A percentile compares a stretch with the other conserved stretches of the same genome.
phyloP scores from a whole-genome alignment of 2,329 filamentous ascomycete genomes.

The Botrytis deweyae region DNA sequence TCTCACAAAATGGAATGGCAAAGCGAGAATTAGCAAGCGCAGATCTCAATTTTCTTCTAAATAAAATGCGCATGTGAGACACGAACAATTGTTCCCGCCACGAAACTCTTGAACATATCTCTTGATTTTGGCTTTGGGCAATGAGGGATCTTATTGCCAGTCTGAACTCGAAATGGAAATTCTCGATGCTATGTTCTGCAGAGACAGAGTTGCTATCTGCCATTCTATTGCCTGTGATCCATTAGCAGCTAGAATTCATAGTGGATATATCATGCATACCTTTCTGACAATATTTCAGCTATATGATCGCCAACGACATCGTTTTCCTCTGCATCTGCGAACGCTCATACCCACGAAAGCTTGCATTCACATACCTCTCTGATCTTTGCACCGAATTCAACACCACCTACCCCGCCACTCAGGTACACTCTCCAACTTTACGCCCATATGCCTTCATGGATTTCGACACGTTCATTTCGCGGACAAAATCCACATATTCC shows the following conservation, averaged over 20 bases:
- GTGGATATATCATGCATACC: neutral
- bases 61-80: neutral
- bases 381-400: constrained; percentile 91
- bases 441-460: constrained; percentile 96
- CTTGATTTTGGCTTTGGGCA: neutral
- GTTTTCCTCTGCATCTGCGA: constrained; percentile 95
- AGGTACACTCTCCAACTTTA: constrained; percentile 71
- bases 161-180: neutral
- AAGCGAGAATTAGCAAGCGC: neutral
- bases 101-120: neutral
- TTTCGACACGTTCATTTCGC: constrained; percentile 95
- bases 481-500: constrained; percentile 90
- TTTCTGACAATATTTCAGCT: constrained; percentile 51
- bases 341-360: constrained; percentile 90
- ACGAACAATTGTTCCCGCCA: neutral
- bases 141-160: neutral
- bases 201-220: neutral
- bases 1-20: neutral
- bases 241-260: neutral
- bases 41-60: neutral
- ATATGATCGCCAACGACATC: constrained; percentile 78
- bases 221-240: neutral
- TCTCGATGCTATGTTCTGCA: neutral
- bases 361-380: constrained; percentile 96
- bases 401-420: constrained; percentile 71